Conservation (phyloP, 306 rosid genomes). For the Quercus dentata region DNA sequence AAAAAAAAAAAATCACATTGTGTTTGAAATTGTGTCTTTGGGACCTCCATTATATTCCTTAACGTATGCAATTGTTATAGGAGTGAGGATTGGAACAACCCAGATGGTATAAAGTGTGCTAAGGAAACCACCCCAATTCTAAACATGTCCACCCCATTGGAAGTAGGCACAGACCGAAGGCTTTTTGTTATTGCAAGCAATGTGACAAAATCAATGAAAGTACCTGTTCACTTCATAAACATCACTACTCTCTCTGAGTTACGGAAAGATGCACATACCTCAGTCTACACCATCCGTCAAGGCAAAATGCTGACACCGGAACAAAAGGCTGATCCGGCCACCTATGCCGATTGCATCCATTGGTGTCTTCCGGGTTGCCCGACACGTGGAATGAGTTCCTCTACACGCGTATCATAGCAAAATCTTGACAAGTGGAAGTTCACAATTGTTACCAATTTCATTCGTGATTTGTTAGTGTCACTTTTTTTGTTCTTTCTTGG, state of each 20-base stretch:
- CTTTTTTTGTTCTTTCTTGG: neutral
- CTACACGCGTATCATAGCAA: conserved; percentile 64
- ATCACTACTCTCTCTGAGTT: conserved; percentile 75
- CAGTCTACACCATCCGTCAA: conserved; percentile 81
- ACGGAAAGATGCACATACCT: conserved; percentile 91
- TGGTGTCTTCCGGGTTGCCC: conserved; percentile 96
- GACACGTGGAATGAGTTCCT: conserved; percentile 94
- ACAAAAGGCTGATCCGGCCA: conserved; percentile 79
- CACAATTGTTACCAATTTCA: neutral
- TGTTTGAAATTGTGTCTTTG: neutral
- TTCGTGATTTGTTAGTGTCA: neutral
- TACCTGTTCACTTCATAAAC: conserved; percentile 62
- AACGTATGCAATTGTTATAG: conserved; percentile 22
- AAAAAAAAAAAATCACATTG: neutral
- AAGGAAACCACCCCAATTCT: conserved; percentile 71
- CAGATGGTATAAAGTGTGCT: conserved; percentile 85
- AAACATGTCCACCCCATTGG: conserved; percentile 41
- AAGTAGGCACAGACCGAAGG: conserved; percentile 78
- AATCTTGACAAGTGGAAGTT: conserved; percentile 40
- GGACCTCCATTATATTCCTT: neutral
- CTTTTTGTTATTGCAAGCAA: conserved; percentile 51
- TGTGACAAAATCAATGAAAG: conserved; percentile 42
- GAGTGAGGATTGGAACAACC: conserved; percentile 90
- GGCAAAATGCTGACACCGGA: conserved; percentile 68
- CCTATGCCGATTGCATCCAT: conserved; percentile 88